Conservation (phyloP, 108 stramenopile species). For the Fragilaria crotonensis region DNA sequence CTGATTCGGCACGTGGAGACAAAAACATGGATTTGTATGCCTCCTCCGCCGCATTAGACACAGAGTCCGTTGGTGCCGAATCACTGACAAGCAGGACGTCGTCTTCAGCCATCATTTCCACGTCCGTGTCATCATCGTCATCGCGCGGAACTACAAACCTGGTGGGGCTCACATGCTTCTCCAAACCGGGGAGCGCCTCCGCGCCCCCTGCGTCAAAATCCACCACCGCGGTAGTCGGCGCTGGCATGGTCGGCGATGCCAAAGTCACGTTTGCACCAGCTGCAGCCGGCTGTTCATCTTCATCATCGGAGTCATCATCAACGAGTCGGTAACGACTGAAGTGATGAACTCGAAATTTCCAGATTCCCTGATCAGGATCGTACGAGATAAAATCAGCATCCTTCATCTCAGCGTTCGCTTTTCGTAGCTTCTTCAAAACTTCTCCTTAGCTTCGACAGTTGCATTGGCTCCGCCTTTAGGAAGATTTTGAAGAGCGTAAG, state of each 20-base stretch:
- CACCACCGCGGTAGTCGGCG: conserved; percentile 6
- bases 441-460: conserved; percentile 41
- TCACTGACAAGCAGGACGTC: conserved; percentile 1
- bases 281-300: conserved; percentile 28
- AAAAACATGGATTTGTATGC: conserved; percentile 3
- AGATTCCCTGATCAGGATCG: conserved; percentile 58
- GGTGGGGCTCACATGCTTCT: conserved; percentile 2
- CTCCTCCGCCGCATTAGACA: background rate
- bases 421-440: conserved; percentile 55
- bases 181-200: conserved; percentile 42
- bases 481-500: conserved; percentile 72
- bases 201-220: conserved; percentile 48
- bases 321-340: conserved; percentile 89
- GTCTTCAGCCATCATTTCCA: conserved; percentile 2
- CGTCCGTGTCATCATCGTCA: conserved; percentile 17
- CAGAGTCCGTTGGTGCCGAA: background rate
- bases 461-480: conserved; percentile 50
- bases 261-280: conserved; percentile 13
- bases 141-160: conserved; percentile 12
- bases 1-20: background rate
- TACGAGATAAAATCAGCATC: conserved; percentile 82
- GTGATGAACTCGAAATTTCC: conserved; percentile 88
- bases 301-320: conserved; percentile 60
- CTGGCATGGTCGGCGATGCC: conserved; percentile 2
- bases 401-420: conserved; percentile 48